A percentile compares a stretch with the other conserved stretches of the same genome.
Conservation (phyloP, 139 green algal genomes). For the Haematococcus lacustris region DNA sequence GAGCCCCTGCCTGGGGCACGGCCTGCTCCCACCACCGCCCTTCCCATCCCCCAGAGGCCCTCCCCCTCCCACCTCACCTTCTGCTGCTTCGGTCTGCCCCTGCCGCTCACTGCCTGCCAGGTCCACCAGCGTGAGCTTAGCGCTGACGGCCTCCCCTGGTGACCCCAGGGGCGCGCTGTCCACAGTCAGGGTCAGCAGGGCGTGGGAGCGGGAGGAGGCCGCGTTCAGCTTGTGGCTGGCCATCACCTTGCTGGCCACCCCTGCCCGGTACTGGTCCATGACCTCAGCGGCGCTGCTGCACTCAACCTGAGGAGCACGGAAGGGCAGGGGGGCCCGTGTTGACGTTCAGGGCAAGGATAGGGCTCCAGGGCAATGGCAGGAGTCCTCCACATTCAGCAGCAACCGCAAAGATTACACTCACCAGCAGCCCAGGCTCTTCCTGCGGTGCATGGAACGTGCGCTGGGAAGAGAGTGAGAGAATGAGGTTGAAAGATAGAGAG, state of each 20-base stretch:
- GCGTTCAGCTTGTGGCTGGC: conserved; percentile 43
- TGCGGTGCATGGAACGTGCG: background rate
- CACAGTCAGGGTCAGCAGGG: conserved; percentile 43
- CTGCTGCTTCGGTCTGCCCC: conserved; percentile 16
- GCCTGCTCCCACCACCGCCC: too few species aligned
- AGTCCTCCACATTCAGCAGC: background rate
- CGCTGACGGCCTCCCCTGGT: conserved; percentile 18
- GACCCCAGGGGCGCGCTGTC: conserved; percentile 9
- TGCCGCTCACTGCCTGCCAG: conserved; percentile 45
- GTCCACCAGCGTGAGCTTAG: conserved; percentile 44
- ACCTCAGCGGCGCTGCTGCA: conserved; percentile 15
- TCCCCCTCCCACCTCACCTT: conserved; percentile 20
- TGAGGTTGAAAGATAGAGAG: background rate
- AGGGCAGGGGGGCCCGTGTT: background rate
- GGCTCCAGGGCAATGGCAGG: background rate
- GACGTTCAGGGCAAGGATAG: background rate
- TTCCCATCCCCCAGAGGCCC: too few species aligned
- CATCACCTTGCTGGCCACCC: conserved; percentile 39
- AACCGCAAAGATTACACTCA: background rate
- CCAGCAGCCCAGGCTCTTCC: background rate
- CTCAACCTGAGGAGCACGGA: conserved; percentile 7
- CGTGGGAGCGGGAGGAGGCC: conserved; percentile 42
- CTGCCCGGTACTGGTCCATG: conserved; percentile 20
- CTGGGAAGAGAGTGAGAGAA: background rate
- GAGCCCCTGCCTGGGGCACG: too few species aligned